Conservation (phyloP, 2,329 filamentous ascomycete genomes). For the Pestalotiopsis sp. region DNA sequence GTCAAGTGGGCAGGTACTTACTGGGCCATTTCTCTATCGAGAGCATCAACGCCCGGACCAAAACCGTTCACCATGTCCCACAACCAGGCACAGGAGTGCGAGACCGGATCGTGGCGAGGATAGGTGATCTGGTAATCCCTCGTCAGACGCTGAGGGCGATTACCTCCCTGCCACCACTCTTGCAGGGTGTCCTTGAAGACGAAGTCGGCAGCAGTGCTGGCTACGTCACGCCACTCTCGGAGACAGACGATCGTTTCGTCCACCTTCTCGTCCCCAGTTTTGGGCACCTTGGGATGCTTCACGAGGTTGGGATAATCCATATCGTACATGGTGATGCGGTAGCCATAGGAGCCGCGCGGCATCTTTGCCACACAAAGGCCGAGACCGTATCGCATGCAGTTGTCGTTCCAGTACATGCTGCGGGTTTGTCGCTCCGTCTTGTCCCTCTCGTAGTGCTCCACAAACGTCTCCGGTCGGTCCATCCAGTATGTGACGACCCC, state of each 20-base stretch:
- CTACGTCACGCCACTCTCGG: constrained; percentile 2
- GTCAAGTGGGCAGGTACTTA: neutral
- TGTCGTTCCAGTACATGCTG: neutral
- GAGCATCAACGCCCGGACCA: neutral
- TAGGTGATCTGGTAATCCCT: neutral
- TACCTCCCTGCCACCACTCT: constrained; percentile 4
- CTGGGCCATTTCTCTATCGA: neutral
- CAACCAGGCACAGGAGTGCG: neutral
- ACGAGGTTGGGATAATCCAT: neutral
- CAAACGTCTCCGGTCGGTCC: neutral
- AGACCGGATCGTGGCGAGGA: neutral
- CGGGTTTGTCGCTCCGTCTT: neutral
- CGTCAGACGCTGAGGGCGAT: neutral
- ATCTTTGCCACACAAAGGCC: neutral
- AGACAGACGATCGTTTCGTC: neutral
- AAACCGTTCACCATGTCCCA: constrained; percentile 3
- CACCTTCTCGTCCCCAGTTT: neutral
- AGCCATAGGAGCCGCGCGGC: neutral
- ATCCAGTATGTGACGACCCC: constrained; percentile 10
- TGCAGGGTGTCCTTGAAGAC: neutral
- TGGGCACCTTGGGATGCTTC: neutral
- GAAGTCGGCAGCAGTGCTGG: neutral
- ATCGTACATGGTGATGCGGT: constrained; percentile 7
- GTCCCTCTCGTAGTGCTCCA: neutral
- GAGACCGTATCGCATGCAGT: constrained; percentile 7